Evolutionary conservation across 768 basidiomycete genomes (phyloP).

Genomic region (Lactarius sanguifluus): DNA sequence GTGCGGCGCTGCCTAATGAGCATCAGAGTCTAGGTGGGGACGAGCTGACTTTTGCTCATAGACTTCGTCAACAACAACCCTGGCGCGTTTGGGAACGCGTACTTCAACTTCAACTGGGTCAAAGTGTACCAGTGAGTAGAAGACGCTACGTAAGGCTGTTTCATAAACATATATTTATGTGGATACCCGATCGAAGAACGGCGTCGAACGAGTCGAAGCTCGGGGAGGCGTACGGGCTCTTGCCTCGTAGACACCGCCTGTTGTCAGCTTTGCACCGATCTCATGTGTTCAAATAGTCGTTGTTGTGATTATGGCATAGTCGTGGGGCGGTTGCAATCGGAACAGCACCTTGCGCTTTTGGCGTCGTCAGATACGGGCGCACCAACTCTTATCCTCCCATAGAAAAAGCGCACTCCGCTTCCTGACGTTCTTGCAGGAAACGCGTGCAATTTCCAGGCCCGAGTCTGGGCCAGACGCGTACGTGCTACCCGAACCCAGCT

Average conservation of each 20-base stretch:
- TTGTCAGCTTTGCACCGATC: neutral
- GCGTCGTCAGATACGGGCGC: no score
- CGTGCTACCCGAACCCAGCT: no score
- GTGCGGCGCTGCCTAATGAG: neutral
- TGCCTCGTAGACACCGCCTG: neutral
- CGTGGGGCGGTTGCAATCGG: neutral
- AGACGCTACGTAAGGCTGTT: neutral
- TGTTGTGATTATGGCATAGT: neutral
- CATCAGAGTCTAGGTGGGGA: neutral
- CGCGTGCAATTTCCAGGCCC: no score
- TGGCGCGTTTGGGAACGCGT: conserved; percentile 61
- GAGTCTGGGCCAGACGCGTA: no score
- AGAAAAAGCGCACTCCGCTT: no score
- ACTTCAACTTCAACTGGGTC: conserved; percentile 67
- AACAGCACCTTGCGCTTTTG: neutral
- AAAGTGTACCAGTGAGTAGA: conserved; percentile 46
- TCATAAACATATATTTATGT: neutral
- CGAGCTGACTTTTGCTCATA: conserved; percentile 36
- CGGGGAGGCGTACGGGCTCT: neutral
- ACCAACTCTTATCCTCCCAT: no score
- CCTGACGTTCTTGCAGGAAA: no score
- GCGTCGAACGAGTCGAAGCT: neutral
- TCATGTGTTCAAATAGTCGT: neutral
- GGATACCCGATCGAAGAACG: neutral
- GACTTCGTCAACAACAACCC: conserved; percentile 70